These are phyloP conservation scores for Fusarium guadeloupense DNA, from an alignment of 2,329 filamentous ascomycete species.

Conservation along the genomic window DNA sequence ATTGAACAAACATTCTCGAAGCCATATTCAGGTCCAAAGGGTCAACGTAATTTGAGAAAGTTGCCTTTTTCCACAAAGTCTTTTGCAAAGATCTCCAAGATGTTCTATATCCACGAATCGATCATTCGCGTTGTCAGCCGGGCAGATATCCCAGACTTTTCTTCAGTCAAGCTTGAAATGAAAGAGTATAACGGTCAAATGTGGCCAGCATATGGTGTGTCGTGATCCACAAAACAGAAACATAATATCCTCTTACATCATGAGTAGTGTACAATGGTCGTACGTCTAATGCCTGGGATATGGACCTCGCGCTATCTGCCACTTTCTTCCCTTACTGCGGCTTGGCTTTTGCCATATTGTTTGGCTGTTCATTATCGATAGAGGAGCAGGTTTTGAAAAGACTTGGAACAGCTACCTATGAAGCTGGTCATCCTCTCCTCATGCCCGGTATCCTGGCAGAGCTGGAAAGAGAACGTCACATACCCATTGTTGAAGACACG, in stretches of 20 bases:
- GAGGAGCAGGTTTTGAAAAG: conserved; percentile 3
- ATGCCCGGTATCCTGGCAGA: conserved; percentile 4
- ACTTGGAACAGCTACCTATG: not conserved
- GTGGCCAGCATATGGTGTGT: conserved; percentile 1
- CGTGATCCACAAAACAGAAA: fast-evolving
- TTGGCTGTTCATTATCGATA: conserved; percentile 4
- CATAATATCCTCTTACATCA: not conserved
- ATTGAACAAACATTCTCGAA: too few species aligned
- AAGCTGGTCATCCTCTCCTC: conserved; percentile 5
- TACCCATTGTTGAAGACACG: not conserved
- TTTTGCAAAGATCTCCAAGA: not conserved
- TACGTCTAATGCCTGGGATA: conserved; percentile 8
- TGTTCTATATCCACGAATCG: not conserved
- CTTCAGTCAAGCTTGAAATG: conserved; percentile 4
- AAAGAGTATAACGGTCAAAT: not conserved
- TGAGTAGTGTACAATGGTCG: conserved; percentile 10
- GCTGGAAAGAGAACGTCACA: conserved; percentile 4
- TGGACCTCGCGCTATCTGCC: not conserved
- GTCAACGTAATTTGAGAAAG: not conserved
- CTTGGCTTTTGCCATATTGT: conserved; percentile 7
- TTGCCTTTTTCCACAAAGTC: not conserved
- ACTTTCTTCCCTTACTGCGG: conserved; percentile 8
- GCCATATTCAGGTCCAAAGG: not conserved
- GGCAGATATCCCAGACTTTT: conserved; percentile 2
- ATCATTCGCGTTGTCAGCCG: conserved; percentile 2